phyloP scores from a whole-genome alignment of 1,284 basidiomycete species.

The Schizophyllum amplum region DNA sequence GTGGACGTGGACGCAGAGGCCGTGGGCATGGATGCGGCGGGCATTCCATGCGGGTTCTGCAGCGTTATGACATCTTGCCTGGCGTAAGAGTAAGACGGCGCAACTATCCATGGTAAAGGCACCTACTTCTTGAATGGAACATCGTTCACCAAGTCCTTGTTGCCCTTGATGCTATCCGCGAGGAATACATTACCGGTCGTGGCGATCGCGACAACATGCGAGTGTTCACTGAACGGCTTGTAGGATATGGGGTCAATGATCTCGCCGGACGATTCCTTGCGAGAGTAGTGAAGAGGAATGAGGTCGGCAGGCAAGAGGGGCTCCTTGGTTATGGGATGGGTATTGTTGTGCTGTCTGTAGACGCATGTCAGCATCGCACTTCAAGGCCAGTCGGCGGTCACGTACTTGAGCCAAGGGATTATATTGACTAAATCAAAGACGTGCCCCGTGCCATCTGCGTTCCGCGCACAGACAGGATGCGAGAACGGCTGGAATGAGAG shows the following conservation, averaged over 20 bases:
- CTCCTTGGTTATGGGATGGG: slow-evolving; percentile 84
- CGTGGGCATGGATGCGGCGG: slow-evolving; percentile 43
- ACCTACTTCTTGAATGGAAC: slow-evolving; percentile 76
- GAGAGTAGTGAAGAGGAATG: slow-evolving; percentile 83
- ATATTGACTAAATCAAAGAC: slow-evolving; percentile 89
- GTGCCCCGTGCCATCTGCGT: slow-evolving; percentile 68
- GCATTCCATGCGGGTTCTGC: slow-evolving; percentile 78
- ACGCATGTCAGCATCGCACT: slow-evolving; percentile 7
- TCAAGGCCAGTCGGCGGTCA: slow-evolving; percentile 13
- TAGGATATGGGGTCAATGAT: slow-evolving; percentile 90
- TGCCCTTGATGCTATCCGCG: slow-evolving; percentile 84
- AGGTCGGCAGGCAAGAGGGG: slow-evolving; percentile 74
- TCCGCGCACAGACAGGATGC: slow-evolving; percentile 83
- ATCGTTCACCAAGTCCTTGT: slow-evolving; percentile 82
- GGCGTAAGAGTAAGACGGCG: slow-evolving; percentile 5
- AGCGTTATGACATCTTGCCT: slow-evolving; percentile 89
- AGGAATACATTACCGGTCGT: slow-evolving; percentile 90
- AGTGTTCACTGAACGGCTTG: slow-evolving; percentile 88
- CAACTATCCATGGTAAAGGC: slow-evolving; percentile 2
- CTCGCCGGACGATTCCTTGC: slow-evolving; percentile 68
- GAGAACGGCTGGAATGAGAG: slow-evolving; percentile 88
- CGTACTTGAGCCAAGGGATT: slow-evolving; percentile 87
- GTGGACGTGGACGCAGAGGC: slow-evolving; percentile 20
- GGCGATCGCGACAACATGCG: slow-evolving; percentile 84
- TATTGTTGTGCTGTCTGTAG: slow-evolving; percentile 63